Evolutionary conservation across 202 grass and related monocot species (phyloP).

Genomic region (Digitaria exilis): DNA sequence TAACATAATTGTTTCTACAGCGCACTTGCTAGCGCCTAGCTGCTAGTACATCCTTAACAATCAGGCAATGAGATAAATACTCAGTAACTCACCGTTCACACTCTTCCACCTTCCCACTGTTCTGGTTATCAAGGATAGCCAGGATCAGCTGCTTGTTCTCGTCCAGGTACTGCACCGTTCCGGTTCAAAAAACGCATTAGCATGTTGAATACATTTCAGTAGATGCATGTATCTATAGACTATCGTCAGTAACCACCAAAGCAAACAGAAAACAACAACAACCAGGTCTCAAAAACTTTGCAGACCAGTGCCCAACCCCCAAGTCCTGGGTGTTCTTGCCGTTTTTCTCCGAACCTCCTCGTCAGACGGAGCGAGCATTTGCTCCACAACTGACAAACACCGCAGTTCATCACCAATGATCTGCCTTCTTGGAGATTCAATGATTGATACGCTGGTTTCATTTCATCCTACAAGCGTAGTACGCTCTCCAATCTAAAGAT

Average conservation of each 20-base stretch:
- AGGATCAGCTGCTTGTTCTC: conserved; percentile 97
- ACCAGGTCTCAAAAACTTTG: not conserved
- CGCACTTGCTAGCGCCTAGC: too few species aligned
- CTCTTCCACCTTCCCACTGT: conserved; percentile 84
- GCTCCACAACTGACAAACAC: not conserved
- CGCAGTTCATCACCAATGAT: conserved; percentile 10
- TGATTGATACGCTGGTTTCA: not conserved
- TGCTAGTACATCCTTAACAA: not conserved
- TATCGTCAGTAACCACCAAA: conserved; percentile 20
- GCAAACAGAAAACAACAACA: not conserved
- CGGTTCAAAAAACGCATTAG: conserved; percentile 23
- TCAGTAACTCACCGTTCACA: conserved; percentile 73
- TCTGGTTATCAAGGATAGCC: conserved; percentile 95
- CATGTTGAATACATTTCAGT: conserved; percentile 5
- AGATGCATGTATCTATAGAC: not conserved
- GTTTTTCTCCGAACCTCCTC: not conserved
- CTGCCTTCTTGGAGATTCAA: not conserved
- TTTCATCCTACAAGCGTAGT: conserved; percentile 16
- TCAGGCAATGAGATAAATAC: not conserved
- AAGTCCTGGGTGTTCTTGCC: not conserved
- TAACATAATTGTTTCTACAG: not conserved
- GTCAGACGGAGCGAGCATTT: not conserved
- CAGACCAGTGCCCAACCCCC: not conserved
- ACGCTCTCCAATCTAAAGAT: conserved; percentile 36
- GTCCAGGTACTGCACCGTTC: conserved; percentile 82